These are phyloP conservation scores for Candida cerambycidarum DNA, from an alignment of 805 yeast species.

Conservation along the genomic window DNA sequence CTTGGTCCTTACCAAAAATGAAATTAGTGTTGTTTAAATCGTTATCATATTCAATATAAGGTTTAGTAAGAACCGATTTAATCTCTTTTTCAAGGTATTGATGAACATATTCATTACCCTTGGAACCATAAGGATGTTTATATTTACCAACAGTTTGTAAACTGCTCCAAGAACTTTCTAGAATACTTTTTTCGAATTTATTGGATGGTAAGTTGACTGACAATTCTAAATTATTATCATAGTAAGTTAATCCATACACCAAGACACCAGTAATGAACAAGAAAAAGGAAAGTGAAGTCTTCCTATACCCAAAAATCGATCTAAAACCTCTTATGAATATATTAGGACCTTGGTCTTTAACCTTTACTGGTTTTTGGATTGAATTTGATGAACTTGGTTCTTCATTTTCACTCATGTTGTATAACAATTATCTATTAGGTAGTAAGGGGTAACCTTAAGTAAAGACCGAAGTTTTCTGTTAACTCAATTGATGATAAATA, in stretches of 20 bases:
- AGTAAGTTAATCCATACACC: slow-evolving; percentile 37
- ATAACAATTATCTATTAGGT: too few relatives aligned
- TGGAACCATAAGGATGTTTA: slow-evolving; percentile 79
- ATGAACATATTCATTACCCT: slow-evolving; percentile 74
- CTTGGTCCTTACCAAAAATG: slow-evolving; percentile 52
- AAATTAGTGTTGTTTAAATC: slow-evolving; percentile 44
- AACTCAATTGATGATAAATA: too few relatives aligned
- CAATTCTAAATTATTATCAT: slow-evolving; percentile 37
- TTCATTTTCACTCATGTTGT: slow-evolving; percentile 14
- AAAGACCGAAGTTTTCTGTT: too few relatives aligned
- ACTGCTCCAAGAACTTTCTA: slow-evolving; percentile 62
- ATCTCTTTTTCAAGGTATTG: slow-evolving; percentile 56
- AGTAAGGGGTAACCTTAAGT: too few relatives aligned
- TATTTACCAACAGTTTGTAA: slow-evolving; percentile 64
- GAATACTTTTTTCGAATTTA: slow-evolving; percentile 34
- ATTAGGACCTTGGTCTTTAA: slow-evolving; percentile 14
- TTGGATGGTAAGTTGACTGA: slow-evolving; percentile 45
- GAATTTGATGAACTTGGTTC: slow-evolving; percentile 5
- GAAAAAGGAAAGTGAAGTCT: slow-evolving; percentile 63
- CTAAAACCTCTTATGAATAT: slow-evolving; percentile 31
- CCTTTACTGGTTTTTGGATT: neutral
- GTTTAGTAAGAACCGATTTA: slow-evolving; percentile 25
- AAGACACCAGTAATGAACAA: slow-evolving; percentile 47
- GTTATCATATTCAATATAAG: slow-evolving; percentile 38
- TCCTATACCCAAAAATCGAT: slow-evolving; percentile 66